A percentile compares a stretch with the other conserved stretches of the same genome.
phyloP scores from a whole-genome alignment of 257 asterid genomes.

The Datura wrightii region DNA sequence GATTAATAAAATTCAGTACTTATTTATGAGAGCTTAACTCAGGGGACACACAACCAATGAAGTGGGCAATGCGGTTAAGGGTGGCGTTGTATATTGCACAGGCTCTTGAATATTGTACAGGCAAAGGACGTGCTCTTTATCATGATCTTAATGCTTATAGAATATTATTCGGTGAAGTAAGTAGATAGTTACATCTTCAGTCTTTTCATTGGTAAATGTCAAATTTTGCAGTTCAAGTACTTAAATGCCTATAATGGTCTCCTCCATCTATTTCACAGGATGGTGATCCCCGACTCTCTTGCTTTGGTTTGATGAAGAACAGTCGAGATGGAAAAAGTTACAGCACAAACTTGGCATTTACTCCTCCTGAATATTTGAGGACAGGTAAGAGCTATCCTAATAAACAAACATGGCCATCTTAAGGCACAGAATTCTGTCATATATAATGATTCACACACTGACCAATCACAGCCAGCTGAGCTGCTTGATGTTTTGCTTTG shows the following conservation, averaged over 20 bases:
- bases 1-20: slow-evolving; percentile 12
- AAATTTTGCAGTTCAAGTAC: slow-evolving; percentile 3
- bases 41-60: slow-evolving; percentile 81
- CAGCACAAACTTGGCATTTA: slow-evolving; percentile 80
- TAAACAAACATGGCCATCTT: neutral
- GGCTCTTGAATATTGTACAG: slow-evolving; percentile 67
- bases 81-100: slow-evolving; percentile 67
- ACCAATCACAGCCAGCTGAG: neutral
- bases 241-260: slow-evolving; percentile 12
- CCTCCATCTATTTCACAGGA: slow-evolving; percentile 47
- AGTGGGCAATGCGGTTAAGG: slow-evolving; percentile 90
- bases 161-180: slow-evolving; percentile 26
- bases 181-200: neutral
- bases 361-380: slow-evolving; percentile 80
- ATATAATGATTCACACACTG: neutral
- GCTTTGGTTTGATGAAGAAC: slow-evolving; percentile 79
- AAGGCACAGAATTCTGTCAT: neutral
- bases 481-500: neutral
- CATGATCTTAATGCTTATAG: slow-evolving; percentile 49
- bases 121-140: slow-evolving; percentile 61
- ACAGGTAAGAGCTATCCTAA: slow-evolving; percentile 47
- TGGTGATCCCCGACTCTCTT: slow-evolving; percentile 84
- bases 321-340: slow-evolving; percentile 83
- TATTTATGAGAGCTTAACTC: slow-evolving; percentile 7
- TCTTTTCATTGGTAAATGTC: neutral